phyloP scores from a whole-genome alignment of 208 protist genomes.

The Porcisia hertigi region DNA sequence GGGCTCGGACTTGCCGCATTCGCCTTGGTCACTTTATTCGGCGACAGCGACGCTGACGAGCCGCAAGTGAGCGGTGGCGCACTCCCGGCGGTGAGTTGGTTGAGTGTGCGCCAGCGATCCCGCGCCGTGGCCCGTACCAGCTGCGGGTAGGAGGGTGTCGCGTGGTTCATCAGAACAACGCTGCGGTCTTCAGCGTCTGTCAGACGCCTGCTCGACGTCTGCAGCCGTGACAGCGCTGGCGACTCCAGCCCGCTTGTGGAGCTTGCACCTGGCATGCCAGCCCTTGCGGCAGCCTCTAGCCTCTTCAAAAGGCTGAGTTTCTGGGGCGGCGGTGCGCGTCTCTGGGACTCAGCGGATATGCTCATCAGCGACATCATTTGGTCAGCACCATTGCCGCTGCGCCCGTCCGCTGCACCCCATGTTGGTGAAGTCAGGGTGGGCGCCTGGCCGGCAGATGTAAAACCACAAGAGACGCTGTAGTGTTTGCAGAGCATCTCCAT shows the following conservation, averaged over 20 bases:
- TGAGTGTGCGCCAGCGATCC: slow-evolving; percentile 32
- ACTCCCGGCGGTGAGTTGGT: slow-evolving; percentile 23
- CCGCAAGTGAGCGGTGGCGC: neutral
- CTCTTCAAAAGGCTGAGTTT: slow-evolving; percentile 13
- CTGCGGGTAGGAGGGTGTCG: slow-evolving; percentile 10
- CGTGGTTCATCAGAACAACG: slow-evolving; percentile 17
- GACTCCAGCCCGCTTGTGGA: neutral
- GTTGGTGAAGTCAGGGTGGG: slow-evolving; percentile 10
- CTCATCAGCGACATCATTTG: slow-evolving; percentile 5
- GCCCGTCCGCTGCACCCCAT: neutral
- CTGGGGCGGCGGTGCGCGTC: slow-evolving; percentile 12
- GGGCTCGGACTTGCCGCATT: neutral
- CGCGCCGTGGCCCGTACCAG: slow-evolving; percentile 23
- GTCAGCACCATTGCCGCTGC: slow-evolving; percentile 24
- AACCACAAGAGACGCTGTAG: slow-evolving; percentile 35
- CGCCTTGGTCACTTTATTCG: neutral
- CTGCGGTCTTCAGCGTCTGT: neutral
- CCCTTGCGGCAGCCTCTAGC: slow-evolving; percentile 9
- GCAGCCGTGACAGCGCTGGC: neutral
- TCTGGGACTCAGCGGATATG: slow-evolving; percentile 7
- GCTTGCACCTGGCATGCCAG: slow-evolving; percentile 4
- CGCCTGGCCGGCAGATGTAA: neutral
- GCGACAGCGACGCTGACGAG: neutral
- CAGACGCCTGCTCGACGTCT: neutral
- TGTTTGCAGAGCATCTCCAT: slow-evolving; percentile 50